Conservation (phyloP, 768 basidiomycete genomes). For the Lyophyllum decastes region DNA sequence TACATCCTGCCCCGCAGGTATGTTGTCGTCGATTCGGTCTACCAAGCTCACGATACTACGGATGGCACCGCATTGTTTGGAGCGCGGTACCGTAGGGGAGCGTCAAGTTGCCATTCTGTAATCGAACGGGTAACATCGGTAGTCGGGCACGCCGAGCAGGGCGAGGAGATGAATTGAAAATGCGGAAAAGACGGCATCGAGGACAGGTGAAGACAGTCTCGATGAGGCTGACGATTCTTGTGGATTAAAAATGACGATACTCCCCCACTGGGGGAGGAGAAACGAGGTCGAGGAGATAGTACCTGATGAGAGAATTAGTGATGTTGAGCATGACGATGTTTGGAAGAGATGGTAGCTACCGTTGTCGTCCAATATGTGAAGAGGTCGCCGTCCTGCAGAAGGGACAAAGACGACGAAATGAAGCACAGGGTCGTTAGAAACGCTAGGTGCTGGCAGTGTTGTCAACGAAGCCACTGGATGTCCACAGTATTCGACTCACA, state of each 20-base stretch:
- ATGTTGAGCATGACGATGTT: slow-evolving; percentile 7
- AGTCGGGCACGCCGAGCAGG: slow-evolving; percentile 79
- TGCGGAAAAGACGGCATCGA: slow-evolving; percentile 57
- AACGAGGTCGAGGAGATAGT: slow-evolving; percentile 64
- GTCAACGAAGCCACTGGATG: neutral
- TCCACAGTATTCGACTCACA: slow-evolving; percentile 47
- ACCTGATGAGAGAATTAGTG: slow-evolving; percentile 36
- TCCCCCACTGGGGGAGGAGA: slow-evolving; percentile 92
- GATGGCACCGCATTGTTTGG: slow-evolving; percentile 81
- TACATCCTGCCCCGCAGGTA: slow-evolving; percentile 86
- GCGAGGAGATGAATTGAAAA: slow-evolving; percentile 74
- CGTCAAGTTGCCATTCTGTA: slow-evolving; percentile 81
- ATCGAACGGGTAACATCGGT: slow-evolving; percentile 26
- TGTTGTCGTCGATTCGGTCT: slow-evolving; percentile 81
- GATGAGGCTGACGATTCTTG: slow-evolving; percentile 26
- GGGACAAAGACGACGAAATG: slow-evolving; percentile 93
- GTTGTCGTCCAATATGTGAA: slow-evolving; percentile 60
- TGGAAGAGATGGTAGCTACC: slow-evolving; percentile 37
- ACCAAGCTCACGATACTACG: slow-evolving; percentile 83
- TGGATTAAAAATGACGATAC: slow-evolving; percentile 78
- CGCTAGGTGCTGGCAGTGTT: slow-evolving; percentile 84
- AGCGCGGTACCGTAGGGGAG: slow-evolving; percentile 69
- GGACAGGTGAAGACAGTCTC: slow-evolving; percentile 41
- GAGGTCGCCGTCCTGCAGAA: slow-evolving; percentile 60
- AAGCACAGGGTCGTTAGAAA: slow-evolving; percentile 90